Percentiles rank a stretch among this genome's conserved stretches.
These are phyloP conservation scores for Cucurbita pepo DNA, from an alignment of 306 rosid species.

Conservation along the genomic window DNA sequence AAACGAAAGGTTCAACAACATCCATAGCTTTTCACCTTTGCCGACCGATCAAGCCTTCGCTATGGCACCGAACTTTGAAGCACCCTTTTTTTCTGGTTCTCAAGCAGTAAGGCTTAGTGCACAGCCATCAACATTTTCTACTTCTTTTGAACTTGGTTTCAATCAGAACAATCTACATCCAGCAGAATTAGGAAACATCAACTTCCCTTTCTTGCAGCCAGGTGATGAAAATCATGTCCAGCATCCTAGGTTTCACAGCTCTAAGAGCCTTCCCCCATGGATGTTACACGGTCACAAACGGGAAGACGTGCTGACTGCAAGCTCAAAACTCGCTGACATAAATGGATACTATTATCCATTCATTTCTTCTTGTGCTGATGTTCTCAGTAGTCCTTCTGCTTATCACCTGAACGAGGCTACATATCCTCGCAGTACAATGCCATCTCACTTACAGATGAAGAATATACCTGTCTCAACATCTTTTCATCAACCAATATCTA, in stretches of 20 bases:
- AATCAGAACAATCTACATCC: constrained; percentile 26
- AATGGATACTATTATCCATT: constrained; percentile 29
- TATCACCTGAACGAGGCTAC: constrained; percentile 30
- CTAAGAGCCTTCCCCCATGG: constrained; percentile 41
- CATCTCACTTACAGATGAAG: constrained; percentile 29
- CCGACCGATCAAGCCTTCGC: constrained; percentile 17
- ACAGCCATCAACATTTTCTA: constrained; percentile 17
- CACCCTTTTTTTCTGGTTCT: constrained; percentile 33
- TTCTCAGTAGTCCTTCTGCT: constrained; percentile 17
- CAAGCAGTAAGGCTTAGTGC: constrained; percentile 35
- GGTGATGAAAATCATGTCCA: constrained; percentile 30
- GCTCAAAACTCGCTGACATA: constrained; percentile 27
- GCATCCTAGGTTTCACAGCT: constrained; percentile 35
- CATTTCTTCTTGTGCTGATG: constrained; percentile 25
- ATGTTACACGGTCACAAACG: constrained; percentile 32
- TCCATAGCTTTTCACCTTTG: constrained; percentile 20
- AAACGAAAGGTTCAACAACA: constrained; percentile 20
- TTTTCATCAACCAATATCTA: constrained; percentile 29
- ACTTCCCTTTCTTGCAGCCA: constrained; percentile 57
- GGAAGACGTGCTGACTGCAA: constrained; percentile 21
- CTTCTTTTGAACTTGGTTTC: constrained; percentile 28
- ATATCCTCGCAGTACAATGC: constrained; percentile 22
- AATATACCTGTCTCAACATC: constrained; percentile 20
- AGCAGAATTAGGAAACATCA: constrained; percentile 26
- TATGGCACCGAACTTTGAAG: constrained; percentile 24